Evolutionary conservation across 1,284 basidiomycete species (phyloP).

Genomic region (Moesziomyces globuligerus): DNA sequence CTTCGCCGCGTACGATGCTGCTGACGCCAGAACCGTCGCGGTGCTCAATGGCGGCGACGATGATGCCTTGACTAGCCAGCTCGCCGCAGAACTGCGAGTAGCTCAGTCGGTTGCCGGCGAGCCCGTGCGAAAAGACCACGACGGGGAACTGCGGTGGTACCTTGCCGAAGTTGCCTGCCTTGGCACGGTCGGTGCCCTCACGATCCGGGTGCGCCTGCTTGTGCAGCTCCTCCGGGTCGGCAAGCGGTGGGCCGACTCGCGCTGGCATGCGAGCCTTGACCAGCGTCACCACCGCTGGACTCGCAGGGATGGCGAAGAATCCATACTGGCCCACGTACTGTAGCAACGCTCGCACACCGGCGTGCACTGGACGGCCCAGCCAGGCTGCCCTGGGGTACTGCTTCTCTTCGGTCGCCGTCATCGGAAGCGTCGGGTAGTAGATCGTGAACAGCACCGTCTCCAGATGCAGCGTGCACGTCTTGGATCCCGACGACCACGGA

Average conservation of each 20-base stretch:
- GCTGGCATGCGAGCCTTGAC: conserved; percentile 35
- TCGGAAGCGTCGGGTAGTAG: conserved; percentile 47
- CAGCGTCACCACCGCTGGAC: conserved; percentile 47
- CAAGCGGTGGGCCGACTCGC: conserved; percentile 45
- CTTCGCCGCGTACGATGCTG: conserved; percentile 62
- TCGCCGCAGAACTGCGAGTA: conserved; percentile 62
- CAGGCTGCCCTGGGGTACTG: conserved; percentile 40
- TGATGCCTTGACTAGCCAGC: conserved; percentile 54
- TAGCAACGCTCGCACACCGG: conserved; percentile 38
- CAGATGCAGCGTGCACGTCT: conserved; percentile 51
- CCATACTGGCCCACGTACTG: conserved; percentile 60
- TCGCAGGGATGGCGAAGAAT: conserved; percentile 36
- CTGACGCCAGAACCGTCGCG: conserved; percentile 70
- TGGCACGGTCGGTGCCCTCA: conserved; percentile 10
- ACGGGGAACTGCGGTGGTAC: conserved; percentile 50
- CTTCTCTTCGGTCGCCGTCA: conserved; percentile 21
- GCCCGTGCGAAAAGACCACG: conserved; percentile 58
- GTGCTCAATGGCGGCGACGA: conserved; percentile 71
- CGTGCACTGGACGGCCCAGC: conserved; percentile 53
- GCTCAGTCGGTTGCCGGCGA: conserved; percentile 57
- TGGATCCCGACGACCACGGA: conserved; percentile 33
- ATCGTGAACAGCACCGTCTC: conserved; percentile 59
- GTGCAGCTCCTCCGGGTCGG: conserved; percentile 37
- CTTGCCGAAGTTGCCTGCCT: conserved; percentile 40
- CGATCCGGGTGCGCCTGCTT: conserved; percentile 5